Percentiles rank a stretch among this genome's conserved stretches.
phyloP scores from a whole-genome alignment of 2,329 filamentous ascomycete species.

The Colletotrichum sp. region DNA sequence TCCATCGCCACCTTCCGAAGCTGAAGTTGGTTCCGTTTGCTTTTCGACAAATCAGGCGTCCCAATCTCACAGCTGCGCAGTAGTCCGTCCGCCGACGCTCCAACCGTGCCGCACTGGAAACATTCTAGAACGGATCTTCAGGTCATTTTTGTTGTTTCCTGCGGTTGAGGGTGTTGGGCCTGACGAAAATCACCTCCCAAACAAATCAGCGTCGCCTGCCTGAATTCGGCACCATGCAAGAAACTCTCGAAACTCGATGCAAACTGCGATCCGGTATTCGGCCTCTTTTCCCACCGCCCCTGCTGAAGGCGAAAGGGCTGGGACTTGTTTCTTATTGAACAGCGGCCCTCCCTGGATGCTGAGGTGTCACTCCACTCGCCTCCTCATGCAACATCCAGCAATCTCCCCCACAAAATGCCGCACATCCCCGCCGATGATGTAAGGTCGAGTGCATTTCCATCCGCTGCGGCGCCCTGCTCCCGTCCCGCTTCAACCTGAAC shows the following conservation, averaged over 20 bases:
- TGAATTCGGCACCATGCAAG: background rate
- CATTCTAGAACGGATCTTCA: constrained; percentile 15
- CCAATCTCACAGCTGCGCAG: background rate
- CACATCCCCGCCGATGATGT: constrained; percentile 17
- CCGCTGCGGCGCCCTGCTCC: background rate
- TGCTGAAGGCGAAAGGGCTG: background rate
- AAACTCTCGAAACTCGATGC: constrained; percentile 2
- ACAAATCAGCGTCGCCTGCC: background rate
- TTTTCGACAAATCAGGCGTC: constrained; percentile 1
- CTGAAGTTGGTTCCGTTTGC: background rate
- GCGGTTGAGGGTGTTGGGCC: background rate
- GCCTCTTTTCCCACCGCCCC: background rate
- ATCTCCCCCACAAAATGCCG: constrained; percentile 5
- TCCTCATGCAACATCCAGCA: constrained; percentile 15
- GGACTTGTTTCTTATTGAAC: constrained; percentile 16
- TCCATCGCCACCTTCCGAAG: constrained; percentile 4
- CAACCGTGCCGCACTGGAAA: background rate
- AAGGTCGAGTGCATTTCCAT: constrained; percentile 5
- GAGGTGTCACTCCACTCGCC: constrained; percentile 15
- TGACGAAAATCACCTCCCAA: background rate
- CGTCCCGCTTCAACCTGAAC: background rate
- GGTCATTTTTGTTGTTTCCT: background rate
- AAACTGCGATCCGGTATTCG: background rate
- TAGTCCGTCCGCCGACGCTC: background rate
- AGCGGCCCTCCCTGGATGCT: constrained; percentile 16